Percentiles rank a stretch among this genome's conserved stretches.
These are phyloP conservation scores for Erigeron philadelphicus DNA, from an alignment of 140 eudicot species.

Conservation along the genomic window DNA sequence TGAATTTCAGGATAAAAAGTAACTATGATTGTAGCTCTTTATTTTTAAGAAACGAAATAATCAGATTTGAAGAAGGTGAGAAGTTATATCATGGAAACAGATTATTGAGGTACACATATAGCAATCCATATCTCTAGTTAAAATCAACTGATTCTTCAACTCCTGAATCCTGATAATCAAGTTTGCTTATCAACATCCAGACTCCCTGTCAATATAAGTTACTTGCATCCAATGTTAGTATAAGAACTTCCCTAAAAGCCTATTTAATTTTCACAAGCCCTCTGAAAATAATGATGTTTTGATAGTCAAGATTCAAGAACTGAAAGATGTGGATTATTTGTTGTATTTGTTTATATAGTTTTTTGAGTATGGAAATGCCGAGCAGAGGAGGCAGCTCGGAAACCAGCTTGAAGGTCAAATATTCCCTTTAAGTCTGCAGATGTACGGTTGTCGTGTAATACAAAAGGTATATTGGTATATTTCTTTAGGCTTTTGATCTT, in stretches of 20 bases:
- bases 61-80: no score
- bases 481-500: no score
- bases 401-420: slow-evolving; percentile 61
- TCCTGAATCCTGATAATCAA: background rate
- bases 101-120: no score
- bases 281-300: background rate
- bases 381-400: slow-evolving; percentile 75
- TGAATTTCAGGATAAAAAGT: no score
- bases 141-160: background rate
- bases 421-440: slow-evolving; percentile 73
- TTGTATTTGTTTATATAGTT: slow-evolving; percentile 41
- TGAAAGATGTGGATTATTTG: background rate
- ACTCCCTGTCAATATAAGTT: background rate
- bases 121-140: no score
- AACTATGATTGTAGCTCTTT: no score
- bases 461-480: slow-evolving; percentile 58
- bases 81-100: no score
- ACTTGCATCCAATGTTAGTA: background rate
- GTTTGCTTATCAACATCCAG: background rate
- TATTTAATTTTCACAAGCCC: background rate
- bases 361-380: slow-evolving; percentile 76
- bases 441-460: slow-evolving; percentile 95
- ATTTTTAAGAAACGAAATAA: no score
- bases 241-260: background rate
- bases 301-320: background rate